Conservation (phyloP, 2,329 filamentous ascomycete genomes). For the Knoxdaviesia capensis region DNA sequence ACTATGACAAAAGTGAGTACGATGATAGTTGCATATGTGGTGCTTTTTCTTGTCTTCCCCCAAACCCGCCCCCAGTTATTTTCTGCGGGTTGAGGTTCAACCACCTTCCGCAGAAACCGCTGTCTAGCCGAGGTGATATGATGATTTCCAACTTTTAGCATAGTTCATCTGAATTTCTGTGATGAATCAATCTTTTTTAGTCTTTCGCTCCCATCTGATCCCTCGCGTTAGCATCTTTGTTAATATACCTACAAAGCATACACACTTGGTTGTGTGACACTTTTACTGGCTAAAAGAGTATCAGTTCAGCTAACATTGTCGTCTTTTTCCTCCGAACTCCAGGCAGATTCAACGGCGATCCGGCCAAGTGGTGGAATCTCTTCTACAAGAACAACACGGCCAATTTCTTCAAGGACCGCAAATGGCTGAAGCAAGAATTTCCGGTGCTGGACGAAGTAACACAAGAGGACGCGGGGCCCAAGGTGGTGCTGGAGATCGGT, state of each 20-base stretch:
- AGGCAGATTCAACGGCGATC: slow-evolving; percentile 73
- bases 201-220: slow-evolving; percentile 62
- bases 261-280: not conserved
- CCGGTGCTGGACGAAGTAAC: slow-evolving; percentile 67
- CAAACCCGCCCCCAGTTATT: slow-evolving; percentile 9
- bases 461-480: slow-evolving; percentile 43
- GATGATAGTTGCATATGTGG: slow-evolving; percentile 6
- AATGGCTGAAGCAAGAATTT: slow-evolving; percentile 94
- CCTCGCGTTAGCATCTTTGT: slow-evolving; percentile 2
- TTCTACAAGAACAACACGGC: slow-evolving; percentile 96
- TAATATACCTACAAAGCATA: too few relatives aligned
- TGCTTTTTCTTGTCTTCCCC: slow-evolving; percentile 1
- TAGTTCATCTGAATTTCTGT: slow-evolving; percentile 50
- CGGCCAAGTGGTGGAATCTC: slow-evolving; percentile 91
- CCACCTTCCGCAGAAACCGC: too few relatives aligned
- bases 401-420: slow-evolving; percentile 98
- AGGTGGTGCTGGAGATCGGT: slow-evolving; percentile 70
- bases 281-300: not conserved
- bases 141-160: slow-evolving; percentile 39
- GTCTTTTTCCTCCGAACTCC: slow-evolving; percentile 1
- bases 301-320: slow-evolving; percentile 17
- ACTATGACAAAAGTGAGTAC: slow-evolving; percentile 66
- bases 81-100: slow-evolving; percentile 12
- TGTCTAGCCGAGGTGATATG: slow-evolving; percentile 11
- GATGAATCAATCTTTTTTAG: slow-evolving; percentile 39